Conservation (phyloP, 495 filamentous ascomycete species). For the Aspergillus wentii region DNA sequence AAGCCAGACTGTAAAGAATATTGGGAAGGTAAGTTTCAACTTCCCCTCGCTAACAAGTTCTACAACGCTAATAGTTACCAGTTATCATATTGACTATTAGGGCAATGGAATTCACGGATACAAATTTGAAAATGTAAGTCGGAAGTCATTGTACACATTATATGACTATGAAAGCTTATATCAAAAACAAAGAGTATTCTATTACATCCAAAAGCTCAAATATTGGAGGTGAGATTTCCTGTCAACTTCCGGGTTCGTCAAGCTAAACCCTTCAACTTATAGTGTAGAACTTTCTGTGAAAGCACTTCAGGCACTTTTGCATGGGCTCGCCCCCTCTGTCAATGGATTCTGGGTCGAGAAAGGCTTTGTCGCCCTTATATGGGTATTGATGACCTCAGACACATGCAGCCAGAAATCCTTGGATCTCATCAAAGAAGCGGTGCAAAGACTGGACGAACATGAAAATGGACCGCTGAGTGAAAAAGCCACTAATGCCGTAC, state of each 20-base stretch:
- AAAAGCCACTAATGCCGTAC: constrained; percentile 61
- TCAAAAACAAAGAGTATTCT: constrained; percentile 44
- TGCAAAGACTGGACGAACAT: constrained; percentile 29
- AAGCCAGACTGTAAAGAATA: constrained; percentile 41
- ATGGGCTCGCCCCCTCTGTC: constrained; percentile 34
- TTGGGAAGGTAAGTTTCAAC: constrained; percentile 34
- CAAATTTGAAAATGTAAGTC: constrained; percentile 54
- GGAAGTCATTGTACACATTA: not conserved
- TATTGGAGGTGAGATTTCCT: constrained; percentile 11
- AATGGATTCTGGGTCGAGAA: constrained; percentile 57
- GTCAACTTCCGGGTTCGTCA: not conserved
- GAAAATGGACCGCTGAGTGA: constrained; percentile 36
- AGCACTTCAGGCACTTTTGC: constrained; percentile 53
- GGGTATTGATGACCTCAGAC: constrained; percentile 43
- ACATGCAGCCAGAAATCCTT: constrained; percentile 16
- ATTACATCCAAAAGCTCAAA: constrained; percentile 65
- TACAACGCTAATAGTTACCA: constrained; percentile 13
- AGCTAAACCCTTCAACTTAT: too few relatives aligned
- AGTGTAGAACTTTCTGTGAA: constrained; percentile 42
- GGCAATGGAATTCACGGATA: constrained; percentile 52
- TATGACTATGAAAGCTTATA: not conserved
- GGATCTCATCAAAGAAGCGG: constrained; percentile 27
- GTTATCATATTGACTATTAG: constrained; percentile 24
- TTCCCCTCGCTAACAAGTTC: too few relatives aligned
- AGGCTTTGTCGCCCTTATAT: constrained; percentile 56